phyloP scores from a whole-genome alignment of 768 basidiomycete species.

The Cyclocybe cylindracea region DNA sequence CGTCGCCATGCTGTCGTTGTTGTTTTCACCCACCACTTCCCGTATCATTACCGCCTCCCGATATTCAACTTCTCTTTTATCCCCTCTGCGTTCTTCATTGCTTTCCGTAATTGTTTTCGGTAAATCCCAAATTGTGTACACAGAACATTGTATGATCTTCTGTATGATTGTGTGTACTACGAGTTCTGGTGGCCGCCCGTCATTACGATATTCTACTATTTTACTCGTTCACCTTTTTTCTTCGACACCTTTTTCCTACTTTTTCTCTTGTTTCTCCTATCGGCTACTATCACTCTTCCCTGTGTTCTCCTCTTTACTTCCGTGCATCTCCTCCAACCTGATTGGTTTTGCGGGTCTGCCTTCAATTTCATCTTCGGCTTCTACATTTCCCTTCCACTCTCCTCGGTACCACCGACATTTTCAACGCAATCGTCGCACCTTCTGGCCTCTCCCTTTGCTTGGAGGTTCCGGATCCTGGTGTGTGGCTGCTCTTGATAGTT shows the following conservation, averaged over 20 bases:
- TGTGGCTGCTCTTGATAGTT: neutral
- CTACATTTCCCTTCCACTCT: neutral
- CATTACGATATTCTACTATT: conserved; percentile 2
- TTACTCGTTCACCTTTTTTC: neutral
- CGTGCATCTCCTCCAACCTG: neutral
- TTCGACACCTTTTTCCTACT: conserved; percentile 1
- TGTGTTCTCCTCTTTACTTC: neutral
- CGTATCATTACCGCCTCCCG: conserved; percentile 1
- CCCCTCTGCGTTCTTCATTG: conserved; percentile 11
- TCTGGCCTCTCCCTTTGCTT: neutral
- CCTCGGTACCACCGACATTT: neutral
- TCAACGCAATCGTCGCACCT: neutral
- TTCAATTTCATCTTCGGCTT: neutral
- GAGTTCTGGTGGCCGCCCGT: conserved; percentile 2
- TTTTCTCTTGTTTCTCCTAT: neutral
- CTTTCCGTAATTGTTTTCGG: conserved; percentile 25
- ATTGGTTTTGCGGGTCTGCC: neutral
- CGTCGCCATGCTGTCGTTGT: conserved; percentile 20
- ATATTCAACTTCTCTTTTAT: conserved; percentile 9
- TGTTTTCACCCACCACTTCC: conserved; percentile 5
- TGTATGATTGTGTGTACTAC: conserved; percentile 21
- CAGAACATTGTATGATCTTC: conserved; percentile 22
- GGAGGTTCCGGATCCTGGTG: neutral
- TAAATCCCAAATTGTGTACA: conserved; percentile 22
- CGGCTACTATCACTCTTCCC: neutral